Conservation (phyloP, 495 filamentous ascomycete genomes). For the Talaromyces ruber region DNA sequence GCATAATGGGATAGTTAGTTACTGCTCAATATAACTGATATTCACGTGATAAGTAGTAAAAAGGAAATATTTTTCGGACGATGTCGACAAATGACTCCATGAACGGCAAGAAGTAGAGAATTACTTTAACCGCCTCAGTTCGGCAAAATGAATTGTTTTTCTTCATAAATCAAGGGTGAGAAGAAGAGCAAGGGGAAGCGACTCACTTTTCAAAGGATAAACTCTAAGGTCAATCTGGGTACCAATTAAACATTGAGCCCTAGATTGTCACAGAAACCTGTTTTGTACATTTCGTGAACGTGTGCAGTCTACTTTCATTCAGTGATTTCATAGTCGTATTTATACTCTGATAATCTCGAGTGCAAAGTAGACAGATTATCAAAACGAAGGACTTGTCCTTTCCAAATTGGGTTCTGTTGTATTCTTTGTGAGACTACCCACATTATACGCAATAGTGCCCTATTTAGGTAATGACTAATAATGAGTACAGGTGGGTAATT, state of each 20-base stretch:
- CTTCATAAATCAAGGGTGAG: neutral
- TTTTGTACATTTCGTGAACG: neutral
- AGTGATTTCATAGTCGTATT: neutral
- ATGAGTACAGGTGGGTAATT: neutral
- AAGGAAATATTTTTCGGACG: neutral
- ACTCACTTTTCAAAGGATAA: neutral
- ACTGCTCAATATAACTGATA: neutral
- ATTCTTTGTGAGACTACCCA: neutral
- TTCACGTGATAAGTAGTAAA: neutral
- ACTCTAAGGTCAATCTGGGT: neutral
- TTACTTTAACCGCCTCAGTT: neutral
- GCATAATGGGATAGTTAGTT: neutral
- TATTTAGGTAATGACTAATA: neutral
- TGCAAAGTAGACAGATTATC: neutral
- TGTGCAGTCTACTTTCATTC: neutral
- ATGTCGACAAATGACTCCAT: conserved; percentile 1
- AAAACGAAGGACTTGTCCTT: neutral
- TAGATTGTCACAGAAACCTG: neutral
- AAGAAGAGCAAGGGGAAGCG: neutral
- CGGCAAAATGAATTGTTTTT: neutral
- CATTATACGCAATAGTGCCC: neutral
- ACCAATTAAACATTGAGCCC: neutral
- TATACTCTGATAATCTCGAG: neutral
- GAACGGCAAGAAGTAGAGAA: neutral
- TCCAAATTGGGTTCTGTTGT: neutral